Evolutionary conservation across 345 rosid species (phyloP), one percentile per base, ranked within the genome.

Genomic region (Atalantia buxifolia): DNA sequence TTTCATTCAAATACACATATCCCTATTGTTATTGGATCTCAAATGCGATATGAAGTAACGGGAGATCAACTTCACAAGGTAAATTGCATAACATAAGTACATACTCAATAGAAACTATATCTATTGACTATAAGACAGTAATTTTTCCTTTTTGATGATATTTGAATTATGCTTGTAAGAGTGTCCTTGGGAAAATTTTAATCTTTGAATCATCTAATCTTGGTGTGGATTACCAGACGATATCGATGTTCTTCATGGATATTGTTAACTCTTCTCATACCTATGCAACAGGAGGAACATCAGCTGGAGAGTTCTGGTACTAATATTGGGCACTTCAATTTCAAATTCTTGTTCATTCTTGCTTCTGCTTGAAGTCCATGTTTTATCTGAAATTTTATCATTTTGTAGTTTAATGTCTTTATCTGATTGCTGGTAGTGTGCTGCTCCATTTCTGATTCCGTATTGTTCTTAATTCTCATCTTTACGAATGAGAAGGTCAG

Each of bases 271-370:
- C 92, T 57, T 93, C 98, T 60, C 93, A 95, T 84, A 88, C 91
- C 86, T 95, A 89, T 83, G 94, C 98, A 65, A 91, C 98, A n/a
- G 97, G 97, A 80, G 98, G 97, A 80, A 91, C 99, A 66, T 95
- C 98, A 22, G 88, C 80, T 60, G 0, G 68, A 13, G 97, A 95
- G 80, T 91, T 90, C 87, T 93, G 98, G 98, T 95, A 91, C 73
- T 81, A 77, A 71, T 71, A 22, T 70, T 12, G 40, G 19, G 9
- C 76, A 19, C 60, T 79, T 78, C 1, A 3, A 12, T 28, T 2
- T 30, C 31, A 7, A 30, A 19, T 64, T 64, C 18, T 19, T 30
- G 9, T 30, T 30, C 8, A 30, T 28, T 12, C 36, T 14, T 64
- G 62, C 62, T n/a, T 22, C 62, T 2, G 62, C 62, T 7, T n/a